Evolutionary conservation across 2,329 filamentous ascomycete genomes (phyloP).

Genomic region (Epichloe sylvatica): DNA sequence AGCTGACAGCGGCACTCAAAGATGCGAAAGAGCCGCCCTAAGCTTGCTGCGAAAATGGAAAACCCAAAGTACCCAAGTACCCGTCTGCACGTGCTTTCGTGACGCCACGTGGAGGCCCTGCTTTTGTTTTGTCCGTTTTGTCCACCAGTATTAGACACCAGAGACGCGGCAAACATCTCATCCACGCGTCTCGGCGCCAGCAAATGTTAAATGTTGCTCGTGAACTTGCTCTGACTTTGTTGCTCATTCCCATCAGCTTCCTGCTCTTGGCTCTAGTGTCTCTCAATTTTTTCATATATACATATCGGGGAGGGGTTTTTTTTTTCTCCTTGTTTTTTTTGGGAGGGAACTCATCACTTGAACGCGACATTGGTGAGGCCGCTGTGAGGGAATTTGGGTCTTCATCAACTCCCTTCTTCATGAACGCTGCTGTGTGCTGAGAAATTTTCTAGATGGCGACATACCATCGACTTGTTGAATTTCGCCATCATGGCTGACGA

Average conservation of each 20-base stretch:
- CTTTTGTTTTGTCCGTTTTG: no score
- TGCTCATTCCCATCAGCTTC: no score
- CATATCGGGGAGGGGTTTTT: no score
- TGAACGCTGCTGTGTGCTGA: neutral
- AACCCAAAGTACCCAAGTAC: neutral
- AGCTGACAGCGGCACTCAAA: no score
- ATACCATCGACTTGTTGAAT: neutral
- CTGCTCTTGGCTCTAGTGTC: neutral
- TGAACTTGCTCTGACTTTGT: neutral
- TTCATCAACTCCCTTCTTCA: neutral
- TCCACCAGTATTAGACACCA: neutral
- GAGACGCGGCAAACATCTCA: neutral
- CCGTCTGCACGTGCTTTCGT: conserved; percentile 2
- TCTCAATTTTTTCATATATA: neutral
- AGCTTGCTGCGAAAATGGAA: neutral
- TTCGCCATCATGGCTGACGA: conserved; percentile 11
- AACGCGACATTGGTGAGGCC: no score
- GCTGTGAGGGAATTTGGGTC: no score
- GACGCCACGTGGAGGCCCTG: neutral
- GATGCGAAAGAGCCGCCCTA: neutral
- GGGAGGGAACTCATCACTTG: neutral
- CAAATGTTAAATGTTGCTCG: neutral
- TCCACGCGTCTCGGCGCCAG: neutral
- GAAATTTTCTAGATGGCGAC: neutral
- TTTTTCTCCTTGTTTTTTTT: neutral